A percentile compares a stretch with the other conserved stretches of the same genome.
Evolutionary conservation across 2,329 filamentous ascomycete genomes (phyloP).

Genomic region (Zalaria obscura): DNA sequence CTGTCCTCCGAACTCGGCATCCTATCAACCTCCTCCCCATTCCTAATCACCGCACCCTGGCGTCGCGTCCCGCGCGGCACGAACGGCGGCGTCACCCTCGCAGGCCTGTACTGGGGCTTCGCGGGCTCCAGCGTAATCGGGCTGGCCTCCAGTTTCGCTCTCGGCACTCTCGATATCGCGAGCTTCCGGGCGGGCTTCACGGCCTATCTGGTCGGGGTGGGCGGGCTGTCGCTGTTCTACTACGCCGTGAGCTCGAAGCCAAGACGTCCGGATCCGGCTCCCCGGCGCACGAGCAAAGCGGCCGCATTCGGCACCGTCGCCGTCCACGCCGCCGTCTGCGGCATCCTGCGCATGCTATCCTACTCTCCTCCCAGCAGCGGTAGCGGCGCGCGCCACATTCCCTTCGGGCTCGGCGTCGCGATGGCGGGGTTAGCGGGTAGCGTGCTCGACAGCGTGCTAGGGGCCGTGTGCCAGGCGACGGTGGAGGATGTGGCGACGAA

Average conservation of each 20-base stretch:
- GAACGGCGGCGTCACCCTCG: slow-evolving; percentile 75
- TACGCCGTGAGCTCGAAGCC: neutral
- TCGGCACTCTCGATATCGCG: neutral
- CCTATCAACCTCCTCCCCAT: slow-evolving; percentile 57
- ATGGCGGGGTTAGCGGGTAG: slow-evolving; percentile 67
- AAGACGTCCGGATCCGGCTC: neutral
- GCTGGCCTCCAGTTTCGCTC: slow-evolving; percentile 22
- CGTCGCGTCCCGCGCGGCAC: slow-evolving; percentile 77
- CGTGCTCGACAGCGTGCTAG: slow-evolving; percentile 74
- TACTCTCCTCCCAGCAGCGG: neutral
- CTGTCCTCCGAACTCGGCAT: slow-evolving; percentile 94
- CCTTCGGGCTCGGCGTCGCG: slow-evolving; percentile 32
- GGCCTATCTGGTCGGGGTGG: neutral
- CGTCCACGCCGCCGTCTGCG: neutral
- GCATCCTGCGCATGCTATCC: neutral
- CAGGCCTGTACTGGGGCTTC: slow-evolving; percentile 60
- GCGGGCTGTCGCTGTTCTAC: neutral
- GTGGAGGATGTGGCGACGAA: slow-evolving; percentile 73
- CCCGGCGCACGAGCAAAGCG: neutral
- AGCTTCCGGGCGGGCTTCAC: neutral
- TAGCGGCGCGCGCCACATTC: neutral
- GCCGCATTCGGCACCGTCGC: neutral
- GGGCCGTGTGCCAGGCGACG: slow-evolving; percentile 71
- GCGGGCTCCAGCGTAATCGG: slow-evolving; percentile 58
- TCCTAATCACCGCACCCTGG: slow-evolving; percentile 73